A percentile compares a stretch with the other conserved stretches of the same genome.
These are phyloP conservation scores for Fusarium sterilihyphosum DNA, from an alignment of 2,329 filamentous ascomycete species.

Conservation along the genomic window DNA sequence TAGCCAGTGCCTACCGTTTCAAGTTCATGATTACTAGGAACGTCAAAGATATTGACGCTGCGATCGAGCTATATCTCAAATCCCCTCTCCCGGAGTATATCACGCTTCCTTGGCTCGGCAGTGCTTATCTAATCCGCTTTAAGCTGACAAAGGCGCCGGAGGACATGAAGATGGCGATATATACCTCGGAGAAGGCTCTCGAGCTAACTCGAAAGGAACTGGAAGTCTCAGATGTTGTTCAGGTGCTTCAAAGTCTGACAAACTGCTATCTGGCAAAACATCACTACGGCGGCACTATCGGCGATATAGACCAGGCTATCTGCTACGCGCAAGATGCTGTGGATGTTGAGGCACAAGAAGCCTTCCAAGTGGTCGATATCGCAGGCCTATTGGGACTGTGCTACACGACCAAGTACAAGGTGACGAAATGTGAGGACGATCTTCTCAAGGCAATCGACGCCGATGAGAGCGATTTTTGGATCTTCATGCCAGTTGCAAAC, in stretches of 20 bases:
- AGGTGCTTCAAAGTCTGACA: neutral
- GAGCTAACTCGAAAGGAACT: neutral
- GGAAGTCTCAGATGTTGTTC: neutral
- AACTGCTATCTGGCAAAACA: neutral
- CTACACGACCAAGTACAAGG: neutral
- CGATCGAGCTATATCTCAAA: neutral
- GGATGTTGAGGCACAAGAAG: fast-evolving
- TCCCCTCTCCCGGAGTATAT: neutral
- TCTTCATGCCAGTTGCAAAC: neutral
- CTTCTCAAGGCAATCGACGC: neutral
- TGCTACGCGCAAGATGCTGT: neutral
- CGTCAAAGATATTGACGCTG: neutral
- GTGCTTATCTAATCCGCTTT: fast-evolving
- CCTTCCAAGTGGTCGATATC: neutral
- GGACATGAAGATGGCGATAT: fast-evolving
- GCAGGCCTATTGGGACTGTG: neutral
- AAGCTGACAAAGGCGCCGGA: neutral
- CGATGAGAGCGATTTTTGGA: neutral
- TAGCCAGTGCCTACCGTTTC: neutral
- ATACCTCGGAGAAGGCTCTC: neutral
- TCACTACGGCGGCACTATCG: fast-evolving
- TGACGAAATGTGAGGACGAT: neutral
- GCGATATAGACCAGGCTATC: fast-evolving
- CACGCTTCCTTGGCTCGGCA: neutral
- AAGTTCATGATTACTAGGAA: neutral